These are phyloP conservation scores for Phytophthora megakarya DNA, from an alignment of 352 stramenopile species.

Conservation along the genomic window DNA sequence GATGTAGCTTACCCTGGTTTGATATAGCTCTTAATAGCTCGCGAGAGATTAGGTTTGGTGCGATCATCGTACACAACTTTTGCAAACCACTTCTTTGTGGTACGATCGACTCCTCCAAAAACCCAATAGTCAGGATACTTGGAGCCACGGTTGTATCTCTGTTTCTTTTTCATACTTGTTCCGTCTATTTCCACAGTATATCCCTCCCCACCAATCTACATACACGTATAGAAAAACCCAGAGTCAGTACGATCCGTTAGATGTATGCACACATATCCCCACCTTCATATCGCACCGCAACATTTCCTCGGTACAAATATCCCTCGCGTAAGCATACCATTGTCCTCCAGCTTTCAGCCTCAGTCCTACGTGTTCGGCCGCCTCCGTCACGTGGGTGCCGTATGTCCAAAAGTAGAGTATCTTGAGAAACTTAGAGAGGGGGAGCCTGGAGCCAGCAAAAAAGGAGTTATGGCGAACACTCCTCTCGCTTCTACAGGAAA, in stretches of 20 bases:
- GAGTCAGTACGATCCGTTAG: too few relatives aligned
- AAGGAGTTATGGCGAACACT: too few relatives aligned
- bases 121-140: not conserved
- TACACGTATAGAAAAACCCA: too few relatives aligned
- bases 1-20: not conserved
- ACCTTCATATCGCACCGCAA: not conserved
- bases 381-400: not conserved
- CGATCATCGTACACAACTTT: not conserved
- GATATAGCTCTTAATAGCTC: not conserved
- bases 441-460: not conserved
- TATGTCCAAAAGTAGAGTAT: not conserved
- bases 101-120: not conserved
- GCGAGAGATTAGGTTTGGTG: not conserved
- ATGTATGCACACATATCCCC: not conserved
- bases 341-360: not conserved
- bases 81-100: not conserved
- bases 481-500: too few relatives aligned
- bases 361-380: not conserved
- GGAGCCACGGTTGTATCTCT: not conserved
- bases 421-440: not conserved
- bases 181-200: too few relatives aligned
- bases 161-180: not conserved
- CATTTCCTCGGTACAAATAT: not conserved
- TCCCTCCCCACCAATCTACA: too few relatives aligned
- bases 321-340: not conserved